Conservation (phyloP, 176 grass and related monocot genomes). For the Puya raimondii region DNA sequence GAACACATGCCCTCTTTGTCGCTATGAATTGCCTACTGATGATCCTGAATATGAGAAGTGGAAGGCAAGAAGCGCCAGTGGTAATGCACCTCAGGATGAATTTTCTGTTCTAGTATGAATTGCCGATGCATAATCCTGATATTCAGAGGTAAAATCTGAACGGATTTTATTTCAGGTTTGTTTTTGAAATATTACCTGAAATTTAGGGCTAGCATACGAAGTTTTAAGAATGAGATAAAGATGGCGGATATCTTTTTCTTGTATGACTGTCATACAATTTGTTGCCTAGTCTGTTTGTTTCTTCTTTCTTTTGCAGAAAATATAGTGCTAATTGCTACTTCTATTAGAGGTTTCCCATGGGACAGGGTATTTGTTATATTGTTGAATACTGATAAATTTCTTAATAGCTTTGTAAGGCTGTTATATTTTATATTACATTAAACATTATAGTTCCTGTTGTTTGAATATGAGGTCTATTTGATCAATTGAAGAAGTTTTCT, state of each 20-base stretch:
- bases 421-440: no score
- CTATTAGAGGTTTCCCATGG: background rate
- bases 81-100: background rate
- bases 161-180: background rate
- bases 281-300: background rate
- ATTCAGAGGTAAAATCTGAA: no score
- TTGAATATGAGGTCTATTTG: no score
- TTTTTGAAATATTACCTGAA: background rate
- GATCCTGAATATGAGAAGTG: conserved; percentile 62
- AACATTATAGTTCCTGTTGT: no score
- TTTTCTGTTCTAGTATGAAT: no score
- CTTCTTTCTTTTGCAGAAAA: background rate
- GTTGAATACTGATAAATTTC: no score
- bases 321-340: background rate
- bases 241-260: background rate
- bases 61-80: conserved; percentile 27
- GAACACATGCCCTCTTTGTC: conserved; percentile 85
- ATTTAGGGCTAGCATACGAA: background rate
- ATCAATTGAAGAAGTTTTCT: no score
- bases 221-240: background rate
- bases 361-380: background rate
- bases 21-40: conserved; percentile 69
- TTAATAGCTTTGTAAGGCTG: no score
- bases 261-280: background rate
- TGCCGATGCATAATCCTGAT: no score